A percentile compares a stretch with the other conserved stretches of the same genome.
Conservation (phyloP, 2,329 filamentous ascomycete genomes). For the Aspergillus sp. region DNA sequence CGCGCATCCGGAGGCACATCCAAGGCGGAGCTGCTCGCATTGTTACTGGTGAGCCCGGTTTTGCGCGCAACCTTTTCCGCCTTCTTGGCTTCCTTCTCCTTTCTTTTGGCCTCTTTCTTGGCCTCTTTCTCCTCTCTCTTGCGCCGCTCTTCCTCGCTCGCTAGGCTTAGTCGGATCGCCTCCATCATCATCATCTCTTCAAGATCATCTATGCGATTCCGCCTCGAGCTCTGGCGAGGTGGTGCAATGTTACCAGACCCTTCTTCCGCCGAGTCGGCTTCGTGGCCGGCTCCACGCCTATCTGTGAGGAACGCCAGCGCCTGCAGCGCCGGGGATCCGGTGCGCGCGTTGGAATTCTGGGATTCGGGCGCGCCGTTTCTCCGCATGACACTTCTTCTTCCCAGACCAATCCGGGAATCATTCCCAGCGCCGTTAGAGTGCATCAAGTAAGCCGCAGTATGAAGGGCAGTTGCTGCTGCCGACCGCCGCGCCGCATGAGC, state of each 20-base stretch:
- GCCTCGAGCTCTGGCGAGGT: constrained; percentile 56
- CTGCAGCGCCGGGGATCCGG: constrained; percentile 45
- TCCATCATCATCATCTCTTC: constrained; percentile 99
- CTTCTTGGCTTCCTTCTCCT: constrained; percentile 82
- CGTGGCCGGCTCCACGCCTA: constrained; percentile 38
- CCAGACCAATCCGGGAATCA: constrained; percentile 56
- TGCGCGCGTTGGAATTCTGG: constrained; percentile 37
- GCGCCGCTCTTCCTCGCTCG: constrained; percentile 88
- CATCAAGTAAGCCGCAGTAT: constrained; percentile 92
- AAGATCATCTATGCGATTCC: constrained; percentile 76
- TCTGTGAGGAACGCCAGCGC: constrained; percentile 52
- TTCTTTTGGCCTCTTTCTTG: constrained; percentile 80
- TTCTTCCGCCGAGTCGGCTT: constrained; percentile 41
- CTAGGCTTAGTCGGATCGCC: constrained; percentile 87
- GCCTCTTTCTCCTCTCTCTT: constrained; percentile 79
- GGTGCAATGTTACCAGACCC: constrained; percentile 38
- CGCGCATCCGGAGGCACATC: constrained; percentile 43
- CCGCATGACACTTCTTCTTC: constrained; percentile 56
- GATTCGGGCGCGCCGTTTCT: constrained; percentile 39
- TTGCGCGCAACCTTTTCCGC: constrained; percentile 69
- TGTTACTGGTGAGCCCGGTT: constrained; percentile 52
- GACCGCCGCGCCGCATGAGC: constrained; percentile 83
- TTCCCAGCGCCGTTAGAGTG: constrained; percentile 51
- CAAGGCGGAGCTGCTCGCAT: constrained; percentile 66
- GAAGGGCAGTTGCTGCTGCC: constrained; percentile 88